Conservation (phyloP, 2,329 filamentous ascomycete species). For the Aspergillus luchuensis region DNA sequence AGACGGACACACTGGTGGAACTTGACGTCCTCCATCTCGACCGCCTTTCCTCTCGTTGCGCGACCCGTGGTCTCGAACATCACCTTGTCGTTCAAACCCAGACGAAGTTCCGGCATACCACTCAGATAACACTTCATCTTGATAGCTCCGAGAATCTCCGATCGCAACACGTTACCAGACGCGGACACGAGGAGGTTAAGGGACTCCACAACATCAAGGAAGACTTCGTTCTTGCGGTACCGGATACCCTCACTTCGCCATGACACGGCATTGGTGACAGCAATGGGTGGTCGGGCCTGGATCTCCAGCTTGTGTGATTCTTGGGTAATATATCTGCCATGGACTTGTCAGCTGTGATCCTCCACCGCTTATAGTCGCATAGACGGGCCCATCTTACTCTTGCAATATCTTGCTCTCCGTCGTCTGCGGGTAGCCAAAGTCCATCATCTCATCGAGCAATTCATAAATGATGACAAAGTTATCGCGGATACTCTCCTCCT, state of each 20-base stretch:
- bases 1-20: conserved; percentile 98
- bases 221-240: conserved; percentile 99
- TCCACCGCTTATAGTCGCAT: not conserved
- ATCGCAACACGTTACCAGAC: conserved; percentile 91
- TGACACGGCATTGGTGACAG: conserved; percentile 95
- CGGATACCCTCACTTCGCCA: conserved; percentile 98
- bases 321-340: conserved; percentile 82
- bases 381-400: conserved; percentile 57
- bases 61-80: conserved; percentile 99
- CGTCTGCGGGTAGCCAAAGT: conserved; percentile 98
- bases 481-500: conserved; percentile 97
- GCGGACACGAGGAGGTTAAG: conserved; percentile 93
- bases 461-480: conserved; percentile 99
- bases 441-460: conserved; percentile 99
- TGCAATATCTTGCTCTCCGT: conserved; percentile 98
- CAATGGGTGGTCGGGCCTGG: conserved; percentile 92
- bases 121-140: conserved; percentile 99
- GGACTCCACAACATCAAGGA: conserved; percentile 94
- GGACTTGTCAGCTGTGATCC: not conserved
- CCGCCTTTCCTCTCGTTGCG: conserved; percentile 90
- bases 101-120: conserved; percentile 92
- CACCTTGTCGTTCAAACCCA: conserved; percentile 97
- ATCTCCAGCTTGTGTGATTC: conserved; percentile 98
- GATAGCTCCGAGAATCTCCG: conserved; percentile 92
- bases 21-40: conserved; percentile 99